Base-by-base conservation (phyloP, 2,329 filamentous ascomycete genomes). In the Aspergillus novoparasiticus region DNA sequence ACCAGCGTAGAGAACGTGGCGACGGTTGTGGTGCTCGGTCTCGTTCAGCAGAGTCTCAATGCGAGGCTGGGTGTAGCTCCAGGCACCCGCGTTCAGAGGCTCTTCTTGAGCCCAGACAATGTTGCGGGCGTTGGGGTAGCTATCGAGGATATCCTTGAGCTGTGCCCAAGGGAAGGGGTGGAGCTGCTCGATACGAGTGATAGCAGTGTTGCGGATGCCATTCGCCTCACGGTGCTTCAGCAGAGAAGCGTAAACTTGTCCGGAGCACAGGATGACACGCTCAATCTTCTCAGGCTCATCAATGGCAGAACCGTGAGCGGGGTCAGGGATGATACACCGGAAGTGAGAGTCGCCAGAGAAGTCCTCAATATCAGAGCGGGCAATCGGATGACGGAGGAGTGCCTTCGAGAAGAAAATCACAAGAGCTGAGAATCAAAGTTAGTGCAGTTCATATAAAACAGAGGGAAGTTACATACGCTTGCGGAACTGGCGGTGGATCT, bases 151-250 rank as follows among this genome's bases (percentile, higher is more conserved):
- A 80, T 98, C 94, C 84, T 91, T 92, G 60, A 99, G 88, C 81
- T 95, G 93, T 73, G 94, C 89, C 94, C 95, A 99, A 58, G 95
- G 95, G 92, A 99, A 99, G 74, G 95, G 95, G 84, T 99, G 94
- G 65, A 99, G 87, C 83, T 99, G 95, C 84, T 99, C 95, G 70
- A 99, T 88, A 76, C 95, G 93, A 26, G 94, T 97, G 78, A 99
- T 90, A 75, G 94, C 95, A 23, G 94, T 91, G 77, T 97, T 90
- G 80, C 93, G 93, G 77, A 97, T 87, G 69, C 91, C 89, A 78
- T 96, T 90, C 67, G 93, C 87, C 72, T 91, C 88, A 72, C 95
- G 93, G 86, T 97, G 89, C 84, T 98, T 98, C 82, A 90, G 85
- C 51, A 99, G 88, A 28, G 93, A 90, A 57, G 90, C 89, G 81